Evolutionary conservation across 2,329 filamentous ascomycete genomes (phyloP).

Genomic region (Cladobotryum mycophilum): DNA sequence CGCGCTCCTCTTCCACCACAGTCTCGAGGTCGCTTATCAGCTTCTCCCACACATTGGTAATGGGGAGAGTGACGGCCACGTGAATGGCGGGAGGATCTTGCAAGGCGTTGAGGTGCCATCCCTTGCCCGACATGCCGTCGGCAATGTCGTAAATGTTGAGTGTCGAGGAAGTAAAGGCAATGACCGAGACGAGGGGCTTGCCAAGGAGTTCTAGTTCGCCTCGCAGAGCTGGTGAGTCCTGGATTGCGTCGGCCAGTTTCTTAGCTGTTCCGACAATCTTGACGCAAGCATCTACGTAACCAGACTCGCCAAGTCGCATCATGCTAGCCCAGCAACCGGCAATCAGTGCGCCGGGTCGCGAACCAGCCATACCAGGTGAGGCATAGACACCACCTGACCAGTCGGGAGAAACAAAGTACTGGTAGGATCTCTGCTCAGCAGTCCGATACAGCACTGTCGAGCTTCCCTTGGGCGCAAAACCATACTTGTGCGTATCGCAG

Average conservation of each 20-base stretch:
- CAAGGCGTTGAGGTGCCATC: conserved; percentile 94
- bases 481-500: conserved; percentile 98
- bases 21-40: conserved; percentile 67
- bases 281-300: conserved; percentile 81
- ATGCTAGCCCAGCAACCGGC: conserved; percentile 93
- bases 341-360: conserved; percentile 86
- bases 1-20: conserved; percentile 65
- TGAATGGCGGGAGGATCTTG: conserved; percentile 91
- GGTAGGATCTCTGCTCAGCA: conserved; percentile 70
- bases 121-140: conserved; percentile 74
- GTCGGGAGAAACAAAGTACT: conserved; percentile 93
- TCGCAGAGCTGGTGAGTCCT: conserved; percentile 59
- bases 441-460: conserved; percentile 87
- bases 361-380: conserved; percentile 85
- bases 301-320: conserved; percentile 79
- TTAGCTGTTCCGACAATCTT: conserved; percentile 84
- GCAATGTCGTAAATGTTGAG: conserved; percentile 92
- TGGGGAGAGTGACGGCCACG: conserved; percentile 85
- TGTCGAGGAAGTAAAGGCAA: conserved; percentile 78
- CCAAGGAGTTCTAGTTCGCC: conserved; percentile 75
- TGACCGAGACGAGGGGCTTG: conserved; percentile 79
- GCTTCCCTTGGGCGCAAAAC: conserved; percentile 97
- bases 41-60: conserved; percentile 72
- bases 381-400: conserved; percentile 97
- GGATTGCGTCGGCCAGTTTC: conserved; percentile 71